phyloP scores from a whole-genome alignment of 1,284 basidiomycete species.

The Gomphus sp. region DNA sequence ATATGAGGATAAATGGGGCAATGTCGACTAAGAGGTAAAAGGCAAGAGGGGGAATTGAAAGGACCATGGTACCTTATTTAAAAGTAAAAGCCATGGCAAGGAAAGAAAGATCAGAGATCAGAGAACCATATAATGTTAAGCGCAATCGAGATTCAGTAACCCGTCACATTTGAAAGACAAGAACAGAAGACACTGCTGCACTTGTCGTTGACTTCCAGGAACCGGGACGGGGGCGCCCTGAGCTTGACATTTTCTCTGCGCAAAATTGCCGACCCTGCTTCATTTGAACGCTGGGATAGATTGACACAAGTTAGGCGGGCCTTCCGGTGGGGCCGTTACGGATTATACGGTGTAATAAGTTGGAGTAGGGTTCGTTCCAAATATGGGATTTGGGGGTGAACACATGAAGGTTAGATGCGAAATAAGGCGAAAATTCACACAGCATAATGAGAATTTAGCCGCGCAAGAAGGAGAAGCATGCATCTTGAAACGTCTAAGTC shows the following conservation, averaged over 20 bases:
- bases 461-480: background rate
- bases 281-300: background rate
- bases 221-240: background rate
- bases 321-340: background rate
- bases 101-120: conserved; percentile 1
- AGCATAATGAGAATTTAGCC: background rate
- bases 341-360: background rate
- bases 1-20: background rate
- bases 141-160: background rate
- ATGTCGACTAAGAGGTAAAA: background rate
- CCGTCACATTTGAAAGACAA: background rate
- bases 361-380: too few relatives aligned
- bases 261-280: background rate
- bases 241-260: background rate
- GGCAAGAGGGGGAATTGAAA: background rate
- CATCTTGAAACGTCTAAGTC: background rate
- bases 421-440: background rate
- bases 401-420: background rate
- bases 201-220: background rate
- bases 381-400: background rate
- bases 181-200: background rate
- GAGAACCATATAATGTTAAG: background rate
- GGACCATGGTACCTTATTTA: background rate
- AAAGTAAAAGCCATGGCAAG: background rate
- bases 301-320: background rate